Base-by-base conservation (phyloP, 2,329 filamentous ascomycete species). In the Ascochyta koolunga region DNA sequence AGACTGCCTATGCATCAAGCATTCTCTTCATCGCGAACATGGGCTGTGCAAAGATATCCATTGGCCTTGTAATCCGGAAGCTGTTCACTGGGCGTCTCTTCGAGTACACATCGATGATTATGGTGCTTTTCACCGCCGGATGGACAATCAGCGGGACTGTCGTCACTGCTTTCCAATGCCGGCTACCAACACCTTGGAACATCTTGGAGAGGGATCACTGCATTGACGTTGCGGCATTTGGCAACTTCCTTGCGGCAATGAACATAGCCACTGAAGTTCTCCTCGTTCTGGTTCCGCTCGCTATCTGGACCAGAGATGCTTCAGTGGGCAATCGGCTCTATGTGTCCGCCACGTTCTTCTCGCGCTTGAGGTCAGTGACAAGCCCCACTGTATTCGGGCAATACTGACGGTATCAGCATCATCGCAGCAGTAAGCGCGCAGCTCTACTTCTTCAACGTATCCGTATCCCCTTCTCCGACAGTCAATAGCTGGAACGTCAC, bases 11-110 rank as follows among this genome's bases (percentile, higher is more conserved):
- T 48, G 65, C 42, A 2, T 53, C 54, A 1, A 65, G 52, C 33
- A 69, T 70, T 32, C 53, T 69, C 15, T 69, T 68, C 51, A 60
- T 71, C 31, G 64, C 64, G 21, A 71, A 69, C 52, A 62, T 71
- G 61, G 69, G 69, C 27, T 69, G 62, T 45, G 54, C 66, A 10
- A 61, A 66, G 22, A 64, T 70, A 31, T 68, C 64, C 9, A 39
- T 69, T 5, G 67, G 62, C 21, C 33, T 69, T 8, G 35, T 69
- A 7, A 64, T 71, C 40, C 44, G 27, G 21, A 49, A 35, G 16
- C 50, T 71, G 5, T 60, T 71, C 27, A 60, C 59, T n/a, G 66
- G 65, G 5, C 35, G 25, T 3, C 31, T 57, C 2, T 54, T 66
- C 1, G 59, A 61, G 16, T 61, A 57, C 21, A 61, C 62, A 1